Evolutionary conservation across 148 eudicot species (phyloP).

Genomic region (Amaranthus palmeri): DNA sequence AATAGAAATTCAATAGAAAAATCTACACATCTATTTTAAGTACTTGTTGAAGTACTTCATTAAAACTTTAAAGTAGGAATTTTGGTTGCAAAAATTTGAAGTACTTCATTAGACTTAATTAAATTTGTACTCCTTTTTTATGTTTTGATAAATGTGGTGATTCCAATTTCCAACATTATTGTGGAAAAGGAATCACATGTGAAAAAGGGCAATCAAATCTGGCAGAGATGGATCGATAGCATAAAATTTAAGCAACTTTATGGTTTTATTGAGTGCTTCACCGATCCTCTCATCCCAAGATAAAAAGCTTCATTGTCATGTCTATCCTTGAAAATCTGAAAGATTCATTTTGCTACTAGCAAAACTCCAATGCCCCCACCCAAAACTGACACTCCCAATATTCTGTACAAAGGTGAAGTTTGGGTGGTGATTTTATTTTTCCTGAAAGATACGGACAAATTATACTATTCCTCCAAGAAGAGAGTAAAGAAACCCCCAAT

Average conservation of each 20-base stretch:
- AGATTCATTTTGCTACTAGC: conserved; percentile 18
- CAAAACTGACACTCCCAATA: no score
- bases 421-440: no score
- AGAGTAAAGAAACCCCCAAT: no score
- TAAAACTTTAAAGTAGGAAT: no score
- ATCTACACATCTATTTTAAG: no score
- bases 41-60: no score
- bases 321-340: conserved; percentile 21
- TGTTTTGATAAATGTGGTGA: background rate
- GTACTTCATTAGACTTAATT: no score
- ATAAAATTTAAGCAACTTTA: conserved; percentile 14
- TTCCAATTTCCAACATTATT: background rate
- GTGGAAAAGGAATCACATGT: background rate
- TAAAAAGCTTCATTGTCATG: conserved; percentile 19
- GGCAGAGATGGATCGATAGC: background rate
- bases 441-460: no score
- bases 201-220: background rate
- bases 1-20: no score
- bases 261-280: conserved; percentile 12
- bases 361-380: background rate
- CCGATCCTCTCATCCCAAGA: conserved; percentile 12
- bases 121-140: no score
- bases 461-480: no score
- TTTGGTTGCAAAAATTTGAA: background rate
- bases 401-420: no score